phyloP scores from a whole-genome alignment of 192 early-diverging fungal species.

The Backusella tarrabulga region DNA sequence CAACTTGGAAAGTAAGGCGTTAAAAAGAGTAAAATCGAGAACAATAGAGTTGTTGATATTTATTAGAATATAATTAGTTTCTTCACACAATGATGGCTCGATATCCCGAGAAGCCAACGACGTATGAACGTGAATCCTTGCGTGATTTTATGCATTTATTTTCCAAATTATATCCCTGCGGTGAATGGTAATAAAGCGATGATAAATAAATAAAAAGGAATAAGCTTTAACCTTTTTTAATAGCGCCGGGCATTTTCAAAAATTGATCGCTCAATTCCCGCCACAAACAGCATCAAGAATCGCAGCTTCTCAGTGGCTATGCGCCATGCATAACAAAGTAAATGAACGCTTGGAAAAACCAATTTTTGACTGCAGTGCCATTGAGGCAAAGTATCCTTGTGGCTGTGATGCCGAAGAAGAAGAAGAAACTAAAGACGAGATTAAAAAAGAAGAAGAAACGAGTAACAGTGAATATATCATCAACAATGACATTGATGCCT shows the following conservation, averaged over 20 bases:
- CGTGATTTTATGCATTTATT: constrained; percentile 81
- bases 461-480: neutral
- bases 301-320: constrained; percentile 80
- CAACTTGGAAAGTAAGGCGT: constrained; percentile 71
- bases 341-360: constrained; percentile 81
- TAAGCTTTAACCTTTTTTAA: no score
- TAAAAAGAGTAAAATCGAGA: no score
- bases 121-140: constrained; percentile 73
- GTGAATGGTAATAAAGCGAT: constrained; percentile 62
- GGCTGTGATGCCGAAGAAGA: constrained; percentile 63
- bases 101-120: constrained; percentile 79
- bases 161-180: constrained; percentile 91
- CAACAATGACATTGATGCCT: no score
- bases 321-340: constrained; percentile 86
- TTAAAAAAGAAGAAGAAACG: neutral
- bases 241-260: constrained; percentile 86
- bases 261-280: constrained; percentile 71
- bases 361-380: constrained; percentile 74
- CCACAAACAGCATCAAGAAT: constrained; percentile 74
- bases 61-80: constrained; percentile 41
- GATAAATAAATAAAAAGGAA: no score
- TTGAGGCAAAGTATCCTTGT: constrained; percentile 81
- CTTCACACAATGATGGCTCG: constrained; percentile 90
- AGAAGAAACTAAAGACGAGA: neutral
- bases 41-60: neutral